These are phyloP conservation scores for Macaranga tanarius DNA, from an alignment of 441 rosid genomes.

Conservation along the genomic window DNA sequence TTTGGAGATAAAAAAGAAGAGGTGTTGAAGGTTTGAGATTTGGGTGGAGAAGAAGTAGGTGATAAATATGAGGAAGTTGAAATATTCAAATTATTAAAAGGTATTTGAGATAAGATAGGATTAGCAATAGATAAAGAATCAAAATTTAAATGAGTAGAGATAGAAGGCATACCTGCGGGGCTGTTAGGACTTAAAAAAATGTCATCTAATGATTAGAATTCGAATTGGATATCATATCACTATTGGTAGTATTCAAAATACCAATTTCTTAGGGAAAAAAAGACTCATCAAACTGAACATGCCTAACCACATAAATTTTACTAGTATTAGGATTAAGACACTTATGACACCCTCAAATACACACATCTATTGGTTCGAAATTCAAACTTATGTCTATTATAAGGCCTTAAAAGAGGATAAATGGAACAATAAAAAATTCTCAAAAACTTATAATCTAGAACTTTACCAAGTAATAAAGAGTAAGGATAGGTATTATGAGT, in stretches of 20 bases:
- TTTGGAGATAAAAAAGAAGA: background rate
- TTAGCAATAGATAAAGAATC: background rate
- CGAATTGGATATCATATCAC: background rate
- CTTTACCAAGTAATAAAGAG: background rate
- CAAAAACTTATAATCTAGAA: background rate
- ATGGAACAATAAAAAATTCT: background rate
- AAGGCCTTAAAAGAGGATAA: background rate
- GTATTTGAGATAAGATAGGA: too few relatives aligned
- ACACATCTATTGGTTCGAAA: background rate
- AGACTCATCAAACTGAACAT: background rate
- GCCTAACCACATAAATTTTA: background rate
- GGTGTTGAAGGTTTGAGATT: too few relatives aligned
- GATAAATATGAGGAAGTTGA: background rate
- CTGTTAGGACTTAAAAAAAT: background rate
- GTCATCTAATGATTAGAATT: background rate
- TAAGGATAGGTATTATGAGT: background rate
- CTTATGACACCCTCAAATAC: background rate
- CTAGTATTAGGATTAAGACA: background rate
- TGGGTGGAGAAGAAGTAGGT: background rate
- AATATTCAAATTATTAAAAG: background rate
- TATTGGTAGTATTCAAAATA: background rate
- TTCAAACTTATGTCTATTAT: background rate
- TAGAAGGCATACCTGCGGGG: background rate
- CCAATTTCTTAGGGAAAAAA: background rate
- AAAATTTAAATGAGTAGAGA: background rate